A percentile compares a stretch with the other conserved stretches of the same genome.
phyloP scores from a whole-genome alignment of 371 early-diverging fungal species.

The Saksenaea oblongispora region DNA sequence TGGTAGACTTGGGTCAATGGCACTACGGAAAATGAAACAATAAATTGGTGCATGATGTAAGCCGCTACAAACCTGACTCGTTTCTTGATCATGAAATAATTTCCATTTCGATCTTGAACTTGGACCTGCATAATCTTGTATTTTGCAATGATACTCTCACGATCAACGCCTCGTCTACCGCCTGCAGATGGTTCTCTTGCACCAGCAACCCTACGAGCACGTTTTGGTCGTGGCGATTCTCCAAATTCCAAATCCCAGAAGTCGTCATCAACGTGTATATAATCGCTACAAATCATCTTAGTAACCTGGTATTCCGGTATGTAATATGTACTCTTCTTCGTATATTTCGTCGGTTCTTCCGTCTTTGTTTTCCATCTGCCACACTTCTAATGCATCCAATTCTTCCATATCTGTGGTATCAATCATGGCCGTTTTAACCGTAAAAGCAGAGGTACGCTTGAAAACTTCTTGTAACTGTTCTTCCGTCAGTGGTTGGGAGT shows the following conservation, averaged over 20 bases:
- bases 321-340: slow-evolving; percentile 71
- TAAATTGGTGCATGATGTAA: neutral
- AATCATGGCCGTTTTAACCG: slow-evolving; percentile 74
- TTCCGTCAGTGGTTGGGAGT: slow-evolving; percentile 58
- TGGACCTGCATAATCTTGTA: slow-evolving; percentile 86
- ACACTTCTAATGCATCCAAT: slow-evolving; percentile 74
- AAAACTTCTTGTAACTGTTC: slow-evolving; percentile 90
- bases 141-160: slow-evolving; percentile 70
- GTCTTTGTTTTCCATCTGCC: slow-evolving; percentile 74
- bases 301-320: neutral
- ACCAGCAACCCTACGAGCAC: slow-evolving; percentile 26
- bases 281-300: slow-evolving; percentile 53
- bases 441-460: slow-evolving; percentile 85
- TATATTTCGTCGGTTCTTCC: slow-evolving; percentile 68
- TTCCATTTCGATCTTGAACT: slow-evolving; percentile 81
- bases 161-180: slow-evolving; percentile 42
- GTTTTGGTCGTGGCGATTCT: slow-evolving; percentile 25
- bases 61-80: slow-evolving; percentile 54
- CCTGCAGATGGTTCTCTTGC: slow-evolving; percentile 13
- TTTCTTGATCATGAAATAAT: slow-evolving; percentile 79
- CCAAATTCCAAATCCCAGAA: slow-evolving; percentile 86
- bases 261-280: slow-evolving; percentile 79
- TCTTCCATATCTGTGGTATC: slow-evolving; percentile 62
- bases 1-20: slow-evolving; percentile 81
- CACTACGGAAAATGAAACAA: slow-evolving; percentile 25